Percentiles rank a stretch among this genome's conserved stretches.
These are phyloP conservation scores for Sanghuangporus weigelae DNA, from an alignment of 1,284 basidiomycete genomes.

Conservation along the genomic window DNA sequence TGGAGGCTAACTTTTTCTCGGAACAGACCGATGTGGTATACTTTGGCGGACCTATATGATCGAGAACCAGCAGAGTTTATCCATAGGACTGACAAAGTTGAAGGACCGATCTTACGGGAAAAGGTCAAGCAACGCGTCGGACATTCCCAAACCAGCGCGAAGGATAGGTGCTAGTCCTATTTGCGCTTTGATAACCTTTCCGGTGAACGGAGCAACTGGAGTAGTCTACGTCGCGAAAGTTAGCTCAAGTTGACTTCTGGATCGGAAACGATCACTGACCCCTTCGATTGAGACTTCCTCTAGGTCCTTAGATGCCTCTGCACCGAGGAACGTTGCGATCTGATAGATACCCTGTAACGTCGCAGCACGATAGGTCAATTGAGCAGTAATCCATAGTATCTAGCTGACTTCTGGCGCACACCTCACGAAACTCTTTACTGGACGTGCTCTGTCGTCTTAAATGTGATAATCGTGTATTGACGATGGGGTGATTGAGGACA, in stretches of 20 bases:
- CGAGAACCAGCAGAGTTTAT: not conserved
- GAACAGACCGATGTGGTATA: constrained; percentile 89
- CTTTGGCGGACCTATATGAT: constrained; percentile 61
- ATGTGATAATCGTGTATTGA: constrained; percentile 67
- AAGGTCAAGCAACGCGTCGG: constrained; percentile 75
- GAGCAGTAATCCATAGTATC: not conserved
- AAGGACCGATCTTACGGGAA: constrained; percentile 57
- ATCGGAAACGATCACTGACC: constrained; percentile 35
- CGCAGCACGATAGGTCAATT: not conserved
- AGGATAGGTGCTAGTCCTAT: constrained; percentile 89
- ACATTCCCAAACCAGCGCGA: constrained; percentile 92
- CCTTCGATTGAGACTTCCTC: constrained; percentile 57
- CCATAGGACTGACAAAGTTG: not conserved
- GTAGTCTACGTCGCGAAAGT: constrained; percentile 42
- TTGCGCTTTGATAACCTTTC: constrained; percentile 60
- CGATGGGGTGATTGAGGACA: constrained; percentile 61
- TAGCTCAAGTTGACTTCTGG: not conserved
- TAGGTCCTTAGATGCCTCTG: constrained; percentile 67
- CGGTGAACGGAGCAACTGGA: constrained; percentile 63
- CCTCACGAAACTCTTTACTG: constrained; percentile 77
- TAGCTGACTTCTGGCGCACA: constrained; percentile 26
- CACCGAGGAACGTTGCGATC: constrained; percentile 66
- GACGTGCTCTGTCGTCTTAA: constrained; percentile 58
- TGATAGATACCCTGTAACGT: constrained; percentile 55
- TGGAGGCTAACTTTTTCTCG: constrained; percentile 87